Evolutionary conservation across 2,329 filamentous ascomycete species (phyloP).

Genomic region (Cadophora sp.): DNA sequence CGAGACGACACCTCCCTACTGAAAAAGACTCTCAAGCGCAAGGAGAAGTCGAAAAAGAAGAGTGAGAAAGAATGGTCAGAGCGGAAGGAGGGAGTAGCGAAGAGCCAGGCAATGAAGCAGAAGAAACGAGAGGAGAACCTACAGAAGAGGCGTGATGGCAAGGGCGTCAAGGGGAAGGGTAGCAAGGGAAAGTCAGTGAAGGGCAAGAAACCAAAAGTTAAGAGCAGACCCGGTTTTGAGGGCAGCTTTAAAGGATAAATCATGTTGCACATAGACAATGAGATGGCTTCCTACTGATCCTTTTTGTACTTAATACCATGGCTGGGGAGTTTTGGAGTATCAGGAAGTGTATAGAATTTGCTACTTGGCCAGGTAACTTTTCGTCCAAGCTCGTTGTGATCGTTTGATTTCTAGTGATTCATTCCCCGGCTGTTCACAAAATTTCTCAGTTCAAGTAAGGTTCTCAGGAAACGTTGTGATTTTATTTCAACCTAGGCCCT

Average conservation of each 20-base stretch:
- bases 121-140: constrained; percentile 84
- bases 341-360: constrained; percentile 20
- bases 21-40: constrained; percentile 94
- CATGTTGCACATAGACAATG: constrained; percentile 6
- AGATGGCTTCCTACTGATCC: constrained; percentile 6
- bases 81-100: constrained; percentile 73
- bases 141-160: constrained; percentile 76
- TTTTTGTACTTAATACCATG: constrained; percentile 10
- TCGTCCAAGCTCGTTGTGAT: neutral
- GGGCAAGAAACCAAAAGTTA: constrained; percentile 50
- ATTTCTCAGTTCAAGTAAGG: neutral
- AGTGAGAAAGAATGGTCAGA: constrained; percentile 89
- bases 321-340: neutral
- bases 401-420: neutral
- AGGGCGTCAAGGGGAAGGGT: constrained; percentile 68
- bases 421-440: neutral
- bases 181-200: constrained; percentile 60
- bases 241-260: constrained; percentile 52
- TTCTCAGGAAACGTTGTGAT: neutral
- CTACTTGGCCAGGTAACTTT: neutral
- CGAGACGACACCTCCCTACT: constrained; percentile 85
- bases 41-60: constrained; percentile 89
- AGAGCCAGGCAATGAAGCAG: constrained; percentile 79
- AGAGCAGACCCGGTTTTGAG: constrained; percentile 63
- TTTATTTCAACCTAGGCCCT: too few species aligned